phyloP scores from a whole-genome alignment of 495 filamentous ascomycete species.

The Patellaria atrata region DNA sequence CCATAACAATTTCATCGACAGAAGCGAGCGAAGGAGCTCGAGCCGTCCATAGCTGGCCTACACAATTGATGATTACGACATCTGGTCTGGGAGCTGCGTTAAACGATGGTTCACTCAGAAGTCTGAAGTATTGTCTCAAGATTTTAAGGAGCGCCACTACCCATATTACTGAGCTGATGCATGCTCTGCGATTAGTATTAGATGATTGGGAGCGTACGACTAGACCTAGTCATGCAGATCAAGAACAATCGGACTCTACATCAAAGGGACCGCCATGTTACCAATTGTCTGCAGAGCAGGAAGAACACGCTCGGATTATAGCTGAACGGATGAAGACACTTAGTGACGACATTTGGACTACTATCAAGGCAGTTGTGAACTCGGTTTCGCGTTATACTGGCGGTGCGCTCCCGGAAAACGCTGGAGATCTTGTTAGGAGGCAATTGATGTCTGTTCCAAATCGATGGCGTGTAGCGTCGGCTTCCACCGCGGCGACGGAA shows the following conservation, averaged over 20 bases:
- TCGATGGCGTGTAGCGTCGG: slow-evolving; percentile 46
- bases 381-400: slow-evolving; percentile 74
- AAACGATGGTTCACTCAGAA: slow-evolving; percentile 65
- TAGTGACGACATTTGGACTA: slow-evolving; percentile 57
- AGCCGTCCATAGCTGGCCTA: slow-evolving; percentile 46
- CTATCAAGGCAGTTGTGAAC: slow-evolving; percentile 60
- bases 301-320: slow-evolving; percentile 31
- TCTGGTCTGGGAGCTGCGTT: slow-evolving; percentile 77
- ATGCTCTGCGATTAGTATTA: slow-evolving; percentile 52
- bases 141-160: slow-evolving; percentile 66
- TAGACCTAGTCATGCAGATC: too few species aligned
- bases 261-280: slow-evolving; percentile 7
- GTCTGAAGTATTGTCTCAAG: slow-evolving; percentile 60
- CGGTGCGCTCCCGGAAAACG: slow-evolving; percentile 72
- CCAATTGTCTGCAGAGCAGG: slow-evolving; percentile 21
- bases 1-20: slow-evolving; percentile 15
- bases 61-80: slow-evolving; percentile 65
- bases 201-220: slow-evolving; percentile 51
- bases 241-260: slow-evolving; percentile 21
- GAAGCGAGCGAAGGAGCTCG: slow-evolving; percentile 6
- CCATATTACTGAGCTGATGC: slow-evolving; percentile 53
- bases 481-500: slow-evolving; percentile 28
- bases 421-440: slow-evolving; percentile 56
- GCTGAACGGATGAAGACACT: slow-evolving; percentile 50
- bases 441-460: slow-evolving; percentile 68